Conservation (phyloP, 371 early-diverging fungal genomes). For the Apophysomyces elegans region DNA sequence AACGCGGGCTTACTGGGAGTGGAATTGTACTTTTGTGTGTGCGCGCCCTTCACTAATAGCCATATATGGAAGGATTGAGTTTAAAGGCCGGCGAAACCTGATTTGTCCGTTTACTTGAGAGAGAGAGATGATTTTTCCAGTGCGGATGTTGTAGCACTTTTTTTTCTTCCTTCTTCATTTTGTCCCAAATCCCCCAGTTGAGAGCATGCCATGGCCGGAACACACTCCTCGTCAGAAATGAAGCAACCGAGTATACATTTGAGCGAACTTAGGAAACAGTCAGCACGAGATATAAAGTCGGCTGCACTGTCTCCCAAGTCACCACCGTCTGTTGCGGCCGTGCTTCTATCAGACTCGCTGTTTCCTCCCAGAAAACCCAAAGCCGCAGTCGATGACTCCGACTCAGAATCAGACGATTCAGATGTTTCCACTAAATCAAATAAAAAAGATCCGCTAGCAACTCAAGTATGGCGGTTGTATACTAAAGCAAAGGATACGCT, state of each 20-base stretch:
- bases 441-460: constrained; percentile 57
- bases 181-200: neutral
- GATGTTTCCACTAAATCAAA: constrained; percentile 26
- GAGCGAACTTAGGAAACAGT: constrained; percentile 8
- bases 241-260: constrained; percentile 1
- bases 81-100: constrained; percentile 5
- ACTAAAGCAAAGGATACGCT: constrained; percentile 65
- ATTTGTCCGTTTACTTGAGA: constrained; percentile 3
- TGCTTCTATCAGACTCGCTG: constrained; percentile 31
- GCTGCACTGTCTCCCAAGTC: constrained; percentile 29
- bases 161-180: constrained; percentile 14
- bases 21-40: neutral
- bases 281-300: constrained; percentile 2
- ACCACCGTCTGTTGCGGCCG: constrained; percentile 32
- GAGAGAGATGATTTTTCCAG: constrained; percentile 1
- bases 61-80: constrained; percentile 3
- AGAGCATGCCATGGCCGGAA: constrained; percentile 5
- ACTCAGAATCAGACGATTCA: constrained; percentile 39
- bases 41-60: neutral
- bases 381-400: constrained; percentile 42
- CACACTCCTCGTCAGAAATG: neutral
- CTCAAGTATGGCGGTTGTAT: constrained; percentile 67
- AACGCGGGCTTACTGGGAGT: too few species aligned
- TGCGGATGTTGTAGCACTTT: neutral
- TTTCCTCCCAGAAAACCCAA: constrained; percentile 40